phyloP scores from a whole-genome alignment of 345 rosid species.

The Sapria himalayana region DNA sequence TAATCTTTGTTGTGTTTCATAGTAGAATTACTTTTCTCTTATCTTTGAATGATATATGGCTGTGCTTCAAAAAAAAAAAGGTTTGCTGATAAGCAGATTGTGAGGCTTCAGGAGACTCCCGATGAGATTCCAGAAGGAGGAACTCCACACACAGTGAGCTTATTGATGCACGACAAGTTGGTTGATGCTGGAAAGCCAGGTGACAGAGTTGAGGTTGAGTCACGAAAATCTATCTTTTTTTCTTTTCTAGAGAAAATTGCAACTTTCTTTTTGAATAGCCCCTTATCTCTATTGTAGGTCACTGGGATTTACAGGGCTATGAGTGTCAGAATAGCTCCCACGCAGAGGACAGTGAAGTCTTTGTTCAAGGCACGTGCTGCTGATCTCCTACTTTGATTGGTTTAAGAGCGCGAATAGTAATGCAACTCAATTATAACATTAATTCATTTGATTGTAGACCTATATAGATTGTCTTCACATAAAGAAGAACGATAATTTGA shows the following conservation, averaged over 20 bases:
- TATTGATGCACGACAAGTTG: slow-evolving; percentile 91
- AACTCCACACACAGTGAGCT: slow-evolving; percentile 93
- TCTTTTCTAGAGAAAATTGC: neutral
- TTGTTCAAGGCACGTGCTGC: slow-evolving; percentile 49
- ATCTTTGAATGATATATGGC: no score
- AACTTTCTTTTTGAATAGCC: neutral
- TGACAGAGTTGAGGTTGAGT: slow-evolving; percentile 77
- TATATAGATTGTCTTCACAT: slow-evolving; percentile 89
- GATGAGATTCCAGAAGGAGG: slow-evolving; percentile 97
- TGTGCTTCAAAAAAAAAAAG: slow-evolving; percentile 17
- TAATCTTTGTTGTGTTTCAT: no score
- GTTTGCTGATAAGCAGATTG: slow-evolving; percentile 95
- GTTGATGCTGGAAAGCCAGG: slow-evolving; percentile 95
- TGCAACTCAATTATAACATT: slow-evolving; percentile 1
- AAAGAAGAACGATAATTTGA: slow-evolving; percentile 61
- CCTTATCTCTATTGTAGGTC: slow-evolving; percentile 23
- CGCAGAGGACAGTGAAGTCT: slow-evolving; percentile 87
- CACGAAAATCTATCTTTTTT: neutral
- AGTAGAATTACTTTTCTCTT: no score
- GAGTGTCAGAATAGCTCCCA: slow-evolving; percentile 69
- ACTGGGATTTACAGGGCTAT: slow-evolving; percentile 93
- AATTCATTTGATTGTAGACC: slow-evolving; percentile 28
- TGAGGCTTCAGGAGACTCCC: slow-evolving; percentile 95
- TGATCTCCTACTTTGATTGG: neutral
- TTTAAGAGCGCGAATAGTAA: no score